Percentiles rank a stretch among this genome's conserved stretches.
These are phyloP conservation scores for Tylopilus sp. DNA, from an alignment of 1,284 basidiomycete species.

Conservation along the genomic window DNA sequence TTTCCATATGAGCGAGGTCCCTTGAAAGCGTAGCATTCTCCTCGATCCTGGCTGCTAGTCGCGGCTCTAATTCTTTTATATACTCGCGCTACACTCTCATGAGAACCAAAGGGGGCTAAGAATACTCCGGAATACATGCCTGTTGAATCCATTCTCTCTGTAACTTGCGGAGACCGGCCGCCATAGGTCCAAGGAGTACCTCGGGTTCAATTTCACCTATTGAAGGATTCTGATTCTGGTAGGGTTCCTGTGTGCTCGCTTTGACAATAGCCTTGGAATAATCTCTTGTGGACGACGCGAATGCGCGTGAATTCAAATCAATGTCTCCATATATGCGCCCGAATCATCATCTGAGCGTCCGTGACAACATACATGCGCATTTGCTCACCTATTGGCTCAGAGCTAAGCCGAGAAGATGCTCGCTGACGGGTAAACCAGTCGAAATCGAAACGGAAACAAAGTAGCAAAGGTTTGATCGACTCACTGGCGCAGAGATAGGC, in stretches of 20 bases:
- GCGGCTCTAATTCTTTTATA: conserved; percentile 20
- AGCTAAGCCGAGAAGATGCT: conserved; percentile 5
- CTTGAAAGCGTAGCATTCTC: conserved; percentile 15
- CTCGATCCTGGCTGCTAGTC: conserved; percentile 18
- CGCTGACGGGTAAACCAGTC: conserved; percentile 10
- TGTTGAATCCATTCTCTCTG: conserved; percentile 12
- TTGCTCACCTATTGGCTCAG: conserved; percentile 25
- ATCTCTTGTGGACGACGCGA: conserved; percentile 7
- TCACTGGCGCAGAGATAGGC: conserved; percentile 8
- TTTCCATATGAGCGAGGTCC: conserved; percentile 16
- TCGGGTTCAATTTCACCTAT: not conserved
- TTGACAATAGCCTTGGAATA: conserved; percentile 6
- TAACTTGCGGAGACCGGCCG: not conserved
- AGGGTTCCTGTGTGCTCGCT: conserved; percentile 8
- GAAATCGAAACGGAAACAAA: not conserved
- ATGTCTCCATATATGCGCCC: conserved; percentile 18
- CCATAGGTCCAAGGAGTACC: not conserved
- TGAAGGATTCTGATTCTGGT: not conserved
- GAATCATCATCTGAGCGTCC: not conserved
- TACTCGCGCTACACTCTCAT: conserved; percentile 14
- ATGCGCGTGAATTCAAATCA: conserved; percentile 1
- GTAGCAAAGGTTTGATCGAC: not conserved
- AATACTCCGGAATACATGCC: conserved; percentile 6
- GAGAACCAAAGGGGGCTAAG: not conserved
- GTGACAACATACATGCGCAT: conserved; percentile 12